phyloP scores from a whole-genome alignment of 768 basidiomycete genomes.

The Boletus rubropictus region DNA sequence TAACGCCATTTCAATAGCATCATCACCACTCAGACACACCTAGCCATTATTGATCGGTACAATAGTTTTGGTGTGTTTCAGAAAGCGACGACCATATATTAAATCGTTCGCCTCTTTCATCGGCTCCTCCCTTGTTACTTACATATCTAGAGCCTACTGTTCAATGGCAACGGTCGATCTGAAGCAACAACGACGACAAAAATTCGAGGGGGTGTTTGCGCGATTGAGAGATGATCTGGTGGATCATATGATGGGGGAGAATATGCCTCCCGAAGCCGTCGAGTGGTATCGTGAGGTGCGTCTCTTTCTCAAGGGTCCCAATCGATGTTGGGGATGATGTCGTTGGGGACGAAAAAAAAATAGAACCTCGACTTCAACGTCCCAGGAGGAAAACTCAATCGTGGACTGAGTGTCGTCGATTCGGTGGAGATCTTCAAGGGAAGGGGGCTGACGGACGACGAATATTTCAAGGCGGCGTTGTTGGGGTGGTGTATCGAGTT shows the following conservation, averaged over 20 bases:
- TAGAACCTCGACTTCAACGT: slow-evolving; percentile 91
- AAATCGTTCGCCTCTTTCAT: background rate
- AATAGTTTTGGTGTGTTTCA: background rate
- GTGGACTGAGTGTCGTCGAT: slow-evolving; percentile 94
- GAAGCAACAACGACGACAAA: slow-evolving; percentile 45
- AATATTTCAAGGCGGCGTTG: slow-evolving; percentile 83
- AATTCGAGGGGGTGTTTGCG: slow-evolving; percentile 71
- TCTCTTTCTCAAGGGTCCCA: slow-evolving; percentile 3
- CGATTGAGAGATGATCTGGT: slow-evolving; percentile 75
- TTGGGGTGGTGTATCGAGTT: slow-evolving; percentile 96
- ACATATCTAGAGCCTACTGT: background rate
- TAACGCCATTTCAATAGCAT: slow-evolving; percentile 8
- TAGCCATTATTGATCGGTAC: too few species aligned
- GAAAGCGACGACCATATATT: background rate
- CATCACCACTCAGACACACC: slow-evolving; percentile 19
- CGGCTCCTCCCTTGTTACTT: background rate
- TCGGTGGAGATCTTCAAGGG: slow-evolving; percentile 85
- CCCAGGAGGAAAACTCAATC: slow-evolving; percentile 94
- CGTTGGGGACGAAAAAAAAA: too few species aligned
- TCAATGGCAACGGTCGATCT: slow-evolving; percentile 18
- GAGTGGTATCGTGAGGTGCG: slow-evolving; percentile 72
- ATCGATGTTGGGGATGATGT: too few species aligned
- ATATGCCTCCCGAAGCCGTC: slow-evolving; percentile 79
- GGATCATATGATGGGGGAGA: slow-evolving; percentile 55
- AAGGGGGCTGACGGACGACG: slow-evolving; percentile 61